Conservation (phyloP, 495 filamentous ascomycete genomes). For the Lophiostoma macrostomum region DNA sequence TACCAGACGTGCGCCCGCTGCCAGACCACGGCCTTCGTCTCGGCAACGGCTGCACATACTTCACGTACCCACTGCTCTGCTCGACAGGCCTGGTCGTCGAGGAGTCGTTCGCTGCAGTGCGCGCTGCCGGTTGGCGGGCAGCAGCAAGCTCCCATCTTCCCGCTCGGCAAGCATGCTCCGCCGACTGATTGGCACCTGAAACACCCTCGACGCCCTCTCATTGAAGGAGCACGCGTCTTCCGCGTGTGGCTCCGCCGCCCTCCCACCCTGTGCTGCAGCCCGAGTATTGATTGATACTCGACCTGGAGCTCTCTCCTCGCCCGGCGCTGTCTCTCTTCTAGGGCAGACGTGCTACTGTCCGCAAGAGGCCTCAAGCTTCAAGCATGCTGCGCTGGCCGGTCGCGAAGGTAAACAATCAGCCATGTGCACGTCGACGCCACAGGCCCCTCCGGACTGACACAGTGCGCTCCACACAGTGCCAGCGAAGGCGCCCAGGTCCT, state of each 20-base stretch:
- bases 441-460: not conserved
- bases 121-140: no score
- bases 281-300: slow-evolving; percentile 12
- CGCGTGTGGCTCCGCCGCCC: slow-evolving; percentile 16
- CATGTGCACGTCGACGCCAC: not conserved
- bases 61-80: no score
- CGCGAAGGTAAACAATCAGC: not conserved
- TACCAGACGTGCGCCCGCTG: no score
- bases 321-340: not conserved
- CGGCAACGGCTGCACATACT: no score
- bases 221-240: slow-evolving; percentile 21
- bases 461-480: no score
- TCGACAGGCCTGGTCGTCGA: no score
- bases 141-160: slow-evolving; percentile 1
- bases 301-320: not conserved
- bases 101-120: no score
- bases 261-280: slow-evolving; percentile 6
- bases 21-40: no score
- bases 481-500: no score
- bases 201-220: slow-evolving; percentile 14
- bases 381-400: not conserved
- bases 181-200: slow-evolving; percentile 27
- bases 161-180: slow-evolving; percentile 1
- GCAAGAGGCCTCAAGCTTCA: no score
- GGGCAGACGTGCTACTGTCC: not conserved